Percentiles rank a stretch among this genome's conserved stretches.
Conservation (phyloP, 495 filamentous ascomycete species). For the Neurospora sp. region DNA sequence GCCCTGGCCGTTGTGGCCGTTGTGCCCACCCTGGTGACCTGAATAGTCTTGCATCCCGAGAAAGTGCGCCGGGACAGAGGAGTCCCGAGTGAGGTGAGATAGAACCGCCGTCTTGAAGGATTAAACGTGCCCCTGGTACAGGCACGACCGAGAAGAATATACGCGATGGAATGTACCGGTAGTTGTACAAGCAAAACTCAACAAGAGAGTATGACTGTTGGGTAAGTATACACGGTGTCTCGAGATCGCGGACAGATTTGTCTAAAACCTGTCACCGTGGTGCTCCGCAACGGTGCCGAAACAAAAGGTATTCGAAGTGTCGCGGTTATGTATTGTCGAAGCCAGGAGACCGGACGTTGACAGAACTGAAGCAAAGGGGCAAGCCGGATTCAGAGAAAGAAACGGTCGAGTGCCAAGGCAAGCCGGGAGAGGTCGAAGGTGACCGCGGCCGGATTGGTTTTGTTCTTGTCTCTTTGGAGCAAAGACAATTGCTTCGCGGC, state of each 20-base stretch:
- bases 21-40: slow-evolving; percentile 46
- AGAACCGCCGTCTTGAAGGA: slow-evolving; percentile 61
- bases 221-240: neutral
- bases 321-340: neutral
- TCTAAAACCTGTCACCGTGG: neutral
- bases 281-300: neutral
- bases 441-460: neutral
- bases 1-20: slow-evolving; percentile 40
- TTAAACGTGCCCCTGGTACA: slow-evolving; percentile 40
- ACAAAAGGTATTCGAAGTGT: neutral
- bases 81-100: slow-evolving; percentile 59
- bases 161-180: slow-evolving; percentile 15
- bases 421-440: neutral
- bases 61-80: slow-evolving; percentile 64
- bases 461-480: slow-evolving; percentile 2
- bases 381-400: slow-evolving; percentile 16
- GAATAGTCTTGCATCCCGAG: slow-evolving; percentile 83
- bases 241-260: neutral
- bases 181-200: neutral
- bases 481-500: slow-evolving; percentile 12
- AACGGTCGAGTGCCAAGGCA: slow-evolving; percentile 14
- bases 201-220: neutral
- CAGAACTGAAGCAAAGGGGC: neutral
- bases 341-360: neutral
- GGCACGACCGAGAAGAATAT: slow-evolving; percentile 31